phyloP scores from a whole-genome alignment of 192 early-diverging fungal species.

The Umbelopsis sp. region DNA sequence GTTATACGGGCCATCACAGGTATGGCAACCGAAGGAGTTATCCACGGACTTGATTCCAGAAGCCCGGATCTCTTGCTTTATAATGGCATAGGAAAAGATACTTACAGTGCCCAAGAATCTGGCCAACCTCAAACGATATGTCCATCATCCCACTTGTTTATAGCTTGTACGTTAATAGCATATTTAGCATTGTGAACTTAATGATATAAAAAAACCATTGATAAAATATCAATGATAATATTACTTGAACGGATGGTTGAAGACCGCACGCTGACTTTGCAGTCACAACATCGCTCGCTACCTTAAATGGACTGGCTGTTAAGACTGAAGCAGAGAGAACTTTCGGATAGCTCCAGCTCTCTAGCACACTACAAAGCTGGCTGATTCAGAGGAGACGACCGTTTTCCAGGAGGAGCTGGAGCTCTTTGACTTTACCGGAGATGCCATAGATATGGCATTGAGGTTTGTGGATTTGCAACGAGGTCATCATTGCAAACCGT shows the following conservation, averaged over 20 bases:
- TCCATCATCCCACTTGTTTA: not conserved
- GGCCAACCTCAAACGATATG: not conserved
- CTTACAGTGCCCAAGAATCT: not conserved
- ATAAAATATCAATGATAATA: not conserved
- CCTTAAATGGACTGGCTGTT: too few relatives aligned
- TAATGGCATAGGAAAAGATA: not conserved
- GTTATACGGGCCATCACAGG: conserved; percentile 11
- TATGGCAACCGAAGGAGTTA: conserved; percentile 2
- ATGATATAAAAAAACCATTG: not conserved
- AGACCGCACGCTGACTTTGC: not conserved
- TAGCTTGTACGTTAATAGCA: not conserved
- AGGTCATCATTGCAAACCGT: not conserved
- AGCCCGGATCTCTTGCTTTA: conserved; percentile 10
- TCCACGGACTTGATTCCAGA: not conserved
- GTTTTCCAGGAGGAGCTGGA: conserved; percentile 27
- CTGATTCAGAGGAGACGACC: not conserved
- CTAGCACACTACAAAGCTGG: conserved; percentile 11
- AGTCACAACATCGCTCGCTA: not conserved
- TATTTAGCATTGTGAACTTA: not conserved
- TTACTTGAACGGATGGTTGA: not conserved
- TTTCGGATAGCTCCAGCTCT: conserved; percentile 13
- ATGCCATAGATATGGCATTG: conserved; percentile 40
- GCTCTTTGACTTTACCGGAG: conserved; percentile 37
- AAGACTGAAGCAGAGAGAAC: not conserved
- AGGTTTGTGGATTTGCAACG: conserved; percentile 24